Percentiles rank a stretch among this genome's conserved stretches.
Evolutionary conservation across 208 protist species (phyloP).

Genomic region (Porcisia hertigi): DNA sequence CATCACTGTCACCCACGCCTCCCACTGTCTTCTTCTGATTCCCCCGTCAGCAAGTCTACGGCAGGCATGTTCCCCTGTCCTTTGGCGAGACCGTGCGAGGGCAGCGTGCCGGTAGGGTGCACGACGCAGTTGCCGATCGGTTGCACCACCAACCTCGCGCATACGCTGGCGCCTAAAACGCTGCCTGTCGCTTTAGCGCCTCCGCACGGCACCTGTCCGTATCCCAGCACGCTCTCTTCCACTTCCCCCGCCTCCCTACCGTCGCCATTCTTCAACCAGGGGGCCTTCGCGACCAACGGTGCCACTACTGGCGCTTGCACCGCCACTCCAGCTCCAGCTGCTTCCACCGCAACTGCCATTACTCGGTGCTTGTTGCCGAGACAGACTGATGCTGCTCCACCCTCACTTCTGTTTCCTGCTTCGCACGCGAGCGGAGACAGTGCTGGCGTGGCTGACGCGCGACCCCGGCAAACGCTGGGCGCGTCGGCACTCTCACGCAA

Average conservation of each 20-base stretch:
- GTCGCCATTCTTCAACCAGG: background rate
- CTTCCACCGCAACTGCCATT: background rate
- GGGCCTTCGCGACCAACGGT: background rate
- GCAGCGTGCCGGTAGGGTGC: background rate
- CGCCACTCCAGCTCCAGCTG: background rate
- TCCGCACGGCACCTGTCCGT: background rate
- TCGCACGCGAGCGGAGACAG: background rate
- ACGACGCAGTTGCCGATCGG: constrained; percentile 3
- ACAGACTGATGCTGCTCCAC: background rate
- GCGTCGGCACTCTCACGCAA: background rate
- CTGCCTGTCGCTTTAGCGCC: background rate
- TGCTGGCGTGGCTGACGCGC: background rate
- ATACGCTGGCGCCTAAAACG: background rate
- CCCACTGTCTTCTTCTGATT: background rate
- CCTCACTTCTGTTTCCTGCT: background rate
- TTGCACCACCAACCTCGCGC: background rate
- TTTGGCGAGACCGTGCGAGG: no score
- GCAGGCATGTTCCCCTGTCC: background rate
- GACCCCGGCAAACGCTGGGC: background rate
- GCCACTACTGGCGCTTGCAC: background rate
- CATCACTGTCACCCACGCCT: background rate
- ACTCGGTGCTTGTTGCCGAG: background rate
- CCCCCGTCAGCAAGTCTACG: background rate
- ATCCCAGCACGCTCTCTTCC: background rate
- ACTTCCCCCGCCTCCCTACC: background rate